These are phyloP conservation scores for Alternaria incomplexa DNA, from an alignment of 2,329 filamentous ascomycete species.

Conservation along the genomic window DNA sequence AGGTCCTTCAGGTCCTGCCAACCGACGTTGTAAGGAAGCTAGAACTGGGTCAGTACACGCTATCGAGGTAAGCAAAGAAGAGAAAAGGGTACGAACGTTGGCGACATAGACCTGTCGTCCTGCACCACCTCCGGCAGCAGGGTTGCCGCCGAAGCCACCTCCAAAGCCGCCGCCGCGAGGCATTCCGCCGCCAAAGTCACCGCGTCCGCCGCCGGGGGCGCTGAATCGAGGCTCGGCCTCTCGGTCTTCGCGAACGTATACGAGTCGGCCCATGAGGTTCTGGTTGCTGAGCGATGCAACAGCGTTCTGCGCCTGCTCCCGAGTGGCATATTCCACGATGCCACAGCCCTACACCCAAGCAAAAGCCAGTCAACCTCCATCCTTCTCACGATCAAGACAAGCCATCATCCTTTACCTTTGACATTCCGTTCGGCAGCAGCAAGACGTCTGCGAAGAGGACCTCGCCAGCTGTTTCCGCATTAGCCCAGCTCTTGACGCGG, in stretches of 20 bases:
- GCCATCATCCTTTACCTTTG: slow-evolving; percentile 99
- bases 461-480: slow-evolving; percentile 78
- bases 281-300: slow-evolving; percentile 99
- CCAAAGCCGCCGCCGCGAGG: slow-evolving; percentile 53
- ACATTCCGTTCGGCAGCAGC: slow-evolving; percentile 99
- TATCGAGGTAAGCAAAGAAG: slow-evolving; percentile 25
- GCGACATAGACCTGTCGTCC: slow-evolving; percentile 95
- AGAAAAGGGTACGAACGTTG: slow-evolving; percentile 78
- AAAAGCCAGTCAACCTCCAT: slow-evolving; percentile 99
- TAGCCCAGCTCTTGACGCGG: slow-evolving; percentile 36
- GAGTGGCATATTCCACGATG: slow-evolving; percentile 99
- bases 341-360: slow-evolving; percentile 98
- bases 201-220: slow-evolving; percentile 65
- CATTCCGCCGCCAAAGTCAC: slow-evolving; percentile 55
- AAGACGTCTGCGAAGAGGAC: slow-evolving; percentile 99
- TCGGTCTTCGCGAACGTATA: slow-evolving; percentile 98
- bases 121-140: slow-evolving; percentile 67
- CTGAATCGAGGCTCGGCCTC: slow-evolving; percentile 98
- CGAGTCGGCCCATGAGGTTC: slow-evolving; percentile 96
- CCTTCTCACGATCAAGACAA: slow-evolving; percentile 76
- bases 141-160: slow-evolving; percentile 54
- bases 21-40: slow-evolving; percentile 97
- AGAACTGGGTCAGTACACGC: slow-evolving; percentile 45
- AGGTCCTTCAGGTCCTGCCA: slow-evolving; percentile 99
- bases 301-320: slow-evolving; percentile 97